These are phyloP conservation scores for Microbotryum silenes-acaulis DNA, from an alignment of 1,284 basidiomycete species.

Conservation along the genomic window DNA sequence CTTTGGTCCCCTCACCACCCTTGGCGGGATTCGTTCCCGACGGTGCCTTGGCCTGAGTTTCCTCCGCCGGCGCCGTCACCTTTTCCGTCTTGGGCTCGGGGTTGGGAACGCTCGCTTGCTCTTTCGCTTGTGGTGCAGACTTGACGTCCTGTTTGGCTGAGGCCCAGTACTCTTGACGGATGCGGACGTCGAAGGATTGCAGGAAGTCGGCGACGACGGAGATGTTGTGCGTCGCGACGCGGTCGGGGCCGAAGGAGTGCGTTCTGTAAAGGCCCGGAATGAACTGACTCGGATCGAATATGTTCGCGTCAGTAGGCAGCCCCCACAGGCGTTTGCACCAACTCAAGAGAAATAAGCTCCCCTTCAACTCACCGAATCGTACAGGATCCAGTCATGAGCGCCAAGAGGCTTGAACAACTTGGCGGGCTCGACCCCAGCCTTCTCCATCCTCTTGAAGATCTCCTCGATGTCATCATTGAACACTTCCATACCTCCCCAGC, in stretches of 20 bases:
- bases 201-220: background rate
- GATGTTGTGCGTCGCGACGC: background rate
- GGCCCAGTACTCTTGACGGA: too few species aligned
- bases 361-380: conserved; percentile 1
- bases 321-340: too few species aligned
- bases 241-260: background rate
- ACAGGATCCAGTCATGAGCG: conserved; percentile 20
- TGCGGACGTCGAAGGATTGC: background rate
- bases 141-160: too few species aligned
- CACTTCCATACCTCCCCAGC: conserved; percentile 22
- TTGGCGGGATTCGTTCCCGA: too few species aligned
- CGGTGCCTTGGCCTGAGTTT: too few species aligned
- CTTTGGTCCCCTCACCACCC: too few species aligned
- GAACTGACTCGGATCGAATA: background rate
- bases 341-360: background rate
- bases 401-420: conserved; percentile 7
- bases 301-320: background rate
- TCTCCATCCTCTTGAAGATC: conserved; percentile 6
- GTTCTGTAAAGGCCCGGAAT: conserved; percentile 6
- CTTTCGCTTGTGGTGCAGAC: too few species aligned
- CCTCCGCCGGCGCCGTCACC: too few species aligned
- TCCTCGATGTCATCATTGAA: conserved; percentile 18
- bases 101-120: too few species aligned
- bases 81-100: too few species aligned
- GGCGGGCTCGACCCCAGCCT: conserved; percentile 18